Percentiles rank a stretch among this genome's conserved stretches.
phyloP scores from a whole-genome alignment of 176 grass and related monocot species.

The Olyra latifolia region DNA sequence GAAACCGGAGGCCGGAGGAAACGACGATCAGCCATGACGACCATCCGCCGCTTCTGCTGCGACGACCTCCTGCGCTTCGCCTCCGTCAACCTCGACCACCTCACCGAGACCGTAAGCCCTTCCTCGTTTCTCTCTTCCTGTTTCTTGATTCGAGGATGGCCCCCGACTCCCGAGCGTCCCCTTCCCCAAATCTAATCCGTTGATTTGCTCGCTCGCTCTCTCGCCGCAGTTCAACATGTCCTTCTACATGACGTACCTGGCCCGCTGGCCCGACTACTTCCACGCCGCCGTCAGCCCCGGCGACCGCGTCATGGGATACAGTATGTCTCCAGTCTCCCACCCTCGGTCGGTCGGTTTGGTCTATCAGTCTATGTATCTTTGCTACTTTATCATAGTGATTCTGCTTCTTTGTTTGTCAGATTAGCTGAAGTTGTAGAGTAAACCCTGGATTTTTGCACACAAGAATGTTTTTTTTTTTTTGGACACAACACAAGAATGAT shows the following conservation, averaged over 20 bases:
- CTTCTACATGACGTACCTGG: slow-evolving; percentile 99
- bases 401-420: slow-evolving; percentile 11
- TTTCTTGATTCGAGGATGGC: not conserved
- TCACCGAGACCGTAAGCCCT: slow-evolving; percentile 72
- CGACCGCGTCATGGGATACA: slow-evolving; percentile 95
- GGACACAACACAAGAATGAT: too few relatives aligned
- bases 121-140: not conserved
- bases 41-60: slow-evolving; percentile 95
- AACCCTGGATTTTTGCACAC: not conserved
- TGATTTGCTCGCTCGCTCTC: not conserved
- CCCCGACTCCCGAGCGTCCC: not conserved
- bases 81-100: slow-evolving; percentile 92
- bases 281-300: slow-evolving; percentile 68
- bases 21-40: slow-evolving; percentile 52
- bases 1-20: not conserved
- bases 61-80: slow-evolving; percentile 91
- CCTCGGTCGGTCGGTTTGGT: not conserved
- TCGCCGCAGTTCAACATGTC: slow-evolving; percentile 92
- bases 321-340: slow-evolving; percentile 31
- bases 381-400: not conserved
- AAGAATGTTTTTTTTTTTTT: too few relatives aligned
- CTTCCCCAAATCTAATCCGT: not conserved
- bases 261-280: slow-evolving; percentile 98
- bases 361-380: not conserved
- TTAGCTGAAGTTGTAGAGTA: not conserved